Conservation (phyloP, 2,329 filamentous ascomycete genomes). For the Proliferodiscus dingleyae region DNA sequence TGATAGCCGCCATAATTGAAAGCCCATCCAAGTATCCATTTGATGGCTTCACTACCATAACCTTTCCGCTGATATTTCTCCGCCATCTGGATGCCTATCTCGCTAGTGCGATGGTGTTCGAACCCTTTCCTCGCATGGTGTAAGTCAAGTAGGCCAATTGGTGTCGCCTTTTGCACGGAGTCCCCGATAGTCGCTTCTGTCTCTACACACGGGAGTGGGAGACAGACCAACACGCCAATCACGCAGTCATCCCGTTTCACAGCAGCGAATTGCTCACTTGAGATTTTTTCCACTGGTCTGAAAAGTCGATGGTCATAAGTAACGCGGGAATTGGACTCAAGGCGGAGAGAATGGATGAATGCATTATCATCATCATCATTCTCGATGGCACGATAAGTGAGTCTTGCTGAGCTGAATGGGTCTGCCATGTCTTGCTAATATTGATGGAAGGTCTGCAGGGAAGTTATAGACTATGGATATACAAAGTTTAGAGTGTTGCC, state of each 20-base stretch:
- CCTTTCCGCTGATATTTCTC: slow-evolving; percentile 30
- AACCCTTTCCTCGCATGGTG: slow-evolving; percentile 18
- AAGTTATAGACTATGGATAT: no score
- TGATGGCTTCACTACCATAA: slow-evolving; percentile 36
- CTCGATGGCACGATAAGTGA: slow-evolving; percentile 36
- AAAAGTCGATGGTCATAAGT: slow-evolving; percentile 28
- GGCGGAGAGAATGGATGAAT: slow-evolving; percentile 30
- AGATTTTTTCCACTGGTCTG: slow-evolving; percentile 29
- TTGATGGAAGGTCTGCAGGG: no score
- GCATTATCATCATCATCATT: slow-evolving; percentile 30
- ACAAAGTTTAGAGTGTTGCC: no score
- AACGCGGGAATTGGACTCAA: slow-evolving; percentile 28
- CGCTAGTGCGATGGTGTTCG: slow-evolving; percentile 39
- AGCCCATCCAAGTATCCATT: slow-evolving; percentile 33
- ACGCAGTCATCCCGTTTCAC: slow-evolving; percentile 28
- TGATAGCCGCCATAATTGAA: slow-evolving; percentile 35
- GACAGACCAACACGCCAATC: slow-evolving; percentile 36
- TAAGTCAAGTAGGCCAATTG: slow-evolving; percentile 34
- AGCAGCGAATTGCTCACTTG: slow-evolving; percentile 28
- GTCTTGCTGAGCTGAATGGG: slow-evolving; percentile 34
- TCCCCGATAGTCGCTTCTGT: slow-evolving; percentile 3
- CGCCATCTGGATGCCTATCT: slow-evolving; percentile 33
- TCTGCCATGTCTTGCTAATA: slow-evolving; percentile 18
- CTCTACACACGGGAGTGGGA: slow-evolving; percentile 19
- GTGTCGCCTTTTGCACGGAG: slow-evolving; percentile 18